Evolutionary conservation across 129 eudicot species (phyloP).

Genomic region (Silybum marianum): DNA sequence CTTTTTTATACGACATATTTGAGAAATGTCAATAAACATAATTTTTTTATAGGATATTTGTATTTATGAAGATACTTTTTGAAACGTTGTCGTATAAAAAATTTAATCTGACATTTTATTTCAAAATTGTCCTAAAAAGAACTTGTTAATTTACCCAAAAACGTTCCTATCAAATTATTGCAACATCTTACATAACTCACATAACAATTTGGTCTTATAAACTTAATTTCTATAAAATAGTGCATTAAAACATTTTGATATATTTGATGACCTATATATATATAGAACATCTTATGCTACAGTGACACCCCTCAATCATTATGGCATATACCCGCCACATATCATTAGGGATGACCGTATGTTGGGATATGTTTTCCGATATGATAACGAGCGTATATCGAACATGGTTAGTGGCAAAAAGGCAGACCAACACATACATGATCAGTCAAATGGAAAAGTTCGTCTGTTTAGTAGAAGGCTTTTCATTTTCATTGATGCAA

Average conservation of each 20-base stretch:
- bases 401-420: background rate
- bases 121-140: background rate
- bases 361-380: background rate
- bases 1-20: no score
- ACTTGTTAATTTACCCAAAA: background rate
- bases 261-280: no score
- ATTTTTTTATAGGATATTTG: background rate
- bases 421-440: background rate
- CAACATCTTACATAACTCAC: background rate
- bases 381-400: background rate
- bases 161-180: no score
- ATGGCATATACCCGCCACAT: background rate
- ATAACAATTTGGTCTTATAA: background rate
- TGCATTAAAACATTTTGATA: background rate
- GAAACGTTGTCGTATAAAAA: background rate
- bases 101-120: background rate
- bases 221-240: background rate
- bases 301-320: background rate
- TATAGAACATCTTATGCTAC: no score
- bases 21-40: no score
- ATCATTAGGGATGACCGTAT: background rate
- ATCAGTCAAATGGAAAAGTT: background rate
- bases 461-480: background rate
- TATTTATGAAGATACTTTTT: no score
- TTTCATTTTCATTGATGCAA: background rate